Evolutionary conservation across 2,329 filamentous ascomycete genomes (phyloP), one percentile per base, ranked within the genome.

Genomic region (Arthrobotrys sphaeroides): DNA sequence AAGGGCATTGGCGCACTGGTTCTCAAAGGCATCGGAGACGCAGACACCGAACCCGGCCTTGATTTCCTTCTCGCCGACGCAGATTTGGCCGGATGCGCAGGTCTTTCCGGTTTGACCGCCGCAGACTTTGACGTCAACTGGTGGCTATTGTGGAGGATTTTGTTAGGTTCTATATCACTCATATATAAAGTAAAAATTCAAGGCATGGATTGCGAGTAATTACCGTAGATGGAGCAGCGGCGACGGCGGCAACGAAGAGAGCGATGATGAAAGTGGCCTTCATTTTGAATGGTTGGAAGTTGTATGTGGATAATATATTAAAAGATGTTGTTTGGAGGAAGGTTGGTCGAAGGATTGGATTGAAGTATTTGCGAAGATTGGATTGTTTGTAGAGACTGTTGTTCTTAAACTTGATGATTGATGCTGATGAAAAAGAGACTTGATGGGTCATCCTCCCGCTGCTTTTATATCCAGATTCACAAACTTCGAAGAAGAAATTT

Each of bases 1-100:
- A 7, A 65, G 20, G 18, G 31, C 42, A 28, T 72, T 64, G 33
- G 57, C 67, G 49, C 67, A 72, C 6, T 60, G 38, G 26, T 72
- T 64, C 13, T 22, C 33, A 24, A 55, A 55, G 20, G 24, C 33
- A 16, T 6, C 38, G 5, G 28, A 5, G 16, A 72, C 16, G 40
- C 67, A 72, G 18, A 72, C 9, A 22, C 67, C 67, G 10, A 12
- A 36, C 6, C 59, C 59, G 28, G 47, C 67, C 26, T 64, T 49
- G 28, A 64, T 72, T 33, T 59, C 59, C 28, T 40, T 49, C 40
- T 72, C 67, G 24, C 67, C 67, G 49, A 65, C 67, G 22, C 67
- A 72, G 38, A 72, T 20, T 20, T 72, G 36, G 20, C 22, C 38
- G 4, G 43, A 43, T 20, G 7, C 2, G 47, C 67, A 72, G 24